Percentiles rank a stretch among this genome's conserved stretches.
phyloP scores from a whole-genome alignment of 208 protist species.

The Leishmania mexicana region DNA sequence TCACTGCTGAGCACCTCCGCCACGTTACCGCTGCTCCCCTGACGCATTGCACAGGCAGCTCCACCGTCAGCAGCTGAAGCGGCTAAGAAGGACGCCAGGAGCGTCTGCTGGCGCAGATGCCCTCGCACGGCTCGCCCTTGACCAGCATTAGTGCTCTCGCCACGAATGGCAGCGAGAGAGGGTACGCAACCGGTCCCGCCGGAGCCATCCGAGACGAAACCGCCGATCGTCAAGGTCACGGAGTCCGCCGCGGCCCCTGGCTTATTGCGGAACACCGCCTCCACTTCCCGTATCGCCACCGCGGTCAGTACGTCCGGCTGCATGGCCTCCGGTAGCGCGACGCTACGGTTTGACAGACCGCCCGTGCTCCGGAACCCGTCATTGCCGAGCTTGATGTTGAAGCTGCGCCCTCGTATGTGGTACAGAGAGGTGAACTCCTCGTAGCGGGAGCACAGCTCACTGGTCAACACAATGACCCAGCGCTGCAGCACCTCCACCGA shows the following conservation, averaged over 20 bases:
- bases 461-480: constrained; percentile 64
- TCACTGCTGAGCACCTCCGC: constrained; percentile 4
- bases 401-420: constrained; percentile 34
- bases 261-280: background rate
- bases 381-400: constrained; percentile 66
- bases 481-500: constrained; percentile 32
- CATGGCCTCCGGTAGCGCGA: constrained; percentile 48
- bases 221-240: constrained; percentile 37
- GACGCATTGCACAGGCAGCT: background rate
- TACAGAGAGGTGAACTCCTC: constrained; percentile 44
- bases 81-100: constrained; percentile 14
- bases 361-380: constrained; percentile 38
- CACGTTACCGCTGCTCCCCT: background rate
- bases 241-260: constrained; percentile 14
- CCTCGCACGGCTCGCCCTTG: background rate
- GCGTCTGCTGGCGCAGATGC: constrained; percentile 19
- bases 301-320: constrained; percentile 25
- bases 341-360: constrained; percentile 42
- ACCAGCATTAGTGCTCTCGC: too few species aligned
- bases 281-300: constrained; percentile 25
- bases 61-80: background rate
- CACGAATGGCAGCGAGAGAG: background rate
- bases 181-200: background rate
- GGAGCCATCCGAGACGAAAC: constrained; percentile 22
- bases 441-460: constrained; percentile 65